Conservation (phyloP, 2,329 filamentous ascomycete genomes). For the Calonectria henricotiae region DNA sequence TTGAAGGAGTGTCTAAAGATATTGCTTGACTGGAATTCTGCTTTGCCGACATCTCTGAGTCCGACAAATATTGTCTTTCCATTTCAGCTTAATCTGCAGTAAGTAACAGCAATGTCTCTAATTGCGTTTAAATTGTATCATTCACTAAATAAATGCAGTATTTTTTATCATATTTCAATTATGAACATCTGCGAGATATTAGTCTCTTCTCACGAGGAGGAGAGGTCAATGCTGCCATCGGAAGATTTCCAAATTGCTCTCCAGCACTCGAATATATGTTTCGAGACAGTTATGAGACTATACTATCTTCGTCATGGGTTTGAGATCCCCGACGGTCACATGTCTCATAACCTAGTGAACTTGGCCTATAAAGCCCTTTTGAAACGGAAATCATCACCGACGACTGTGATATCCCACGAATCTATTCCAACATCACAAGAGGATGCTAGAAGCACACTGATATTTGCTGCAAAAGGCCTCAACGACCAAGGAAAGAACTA, state of each 20-base stretch:
- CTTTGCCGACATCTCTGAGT: background rate
- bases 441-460: background rate
- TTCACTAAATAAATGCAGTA: background rate
- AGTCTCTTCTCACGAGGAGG: background rate
- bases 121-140: background rate
- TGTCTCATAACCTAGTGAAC: background rate
- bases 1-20: background rate
- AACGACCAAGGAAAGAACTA: background rate
- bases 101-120: background rate
- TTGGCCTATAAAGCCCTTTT: background rate
- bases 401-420: too few relatives aligned
- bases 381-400: background rate
- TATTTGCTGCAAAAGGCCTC: background rate
- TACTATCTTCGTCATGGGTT: conserved; percentile 7
- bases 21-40: background rate
- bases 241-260: background rate
- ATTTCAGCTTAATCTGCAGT: background rate
- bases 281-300: conserved; percentile 4
- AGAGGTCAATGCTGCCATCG: background rate
- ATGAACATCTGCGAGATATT: background rate
- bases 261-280: conserved; percentile 1
- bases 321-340: background rate
- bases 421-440: background rate
- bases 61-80: background rate
- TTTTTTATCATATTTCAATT: background rate